Percentiles rank a stretch among this genome's conserved stretches.
These are phyloP conservation scores for Exophiala xenobiotica DNA, from an alignment of 2,329 filamentous ascomycete species.

Conservation along the genomic window DNA sequence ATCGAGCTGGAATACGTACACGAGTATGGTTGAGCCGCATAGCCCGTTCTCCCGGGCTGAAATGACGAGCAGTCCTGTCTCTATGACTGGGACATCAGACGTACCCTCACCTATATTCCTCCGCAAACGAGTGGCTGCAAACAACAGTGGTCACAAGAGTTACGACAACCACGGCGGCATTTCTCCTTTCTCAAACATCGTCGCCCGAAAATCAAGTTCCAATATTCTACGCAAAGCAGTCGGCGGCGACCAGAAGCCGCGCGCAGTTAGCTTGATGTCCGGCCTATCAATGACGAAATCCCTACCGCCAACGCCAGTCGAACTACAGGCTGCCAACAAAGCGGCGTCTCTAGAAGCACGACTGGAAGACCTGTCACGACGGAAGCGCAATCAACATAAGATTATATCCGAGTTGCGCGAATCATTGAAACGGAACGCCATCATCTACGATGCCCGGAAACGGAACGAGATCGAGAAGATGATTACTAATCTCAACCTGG, in stretches of 20 bases:
- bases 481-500: conserved; percentile 63
- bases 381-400: conserved; percentile 68
- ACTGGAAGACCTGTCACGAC: conserved; percentile 63
- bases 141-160: conserved; percentile 34
- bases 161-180: conserved; percentile 37
- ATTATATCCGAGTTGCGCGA: conserved; percentile 76
- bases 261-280: conserved; percentile 26
- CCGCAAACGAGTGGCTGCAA: conserved; percentile 36
- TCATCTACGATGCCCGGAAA: conserved; percentile 65
- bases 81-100: conserved; percentile 33
- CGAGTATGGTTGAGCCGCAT: conserved; percentile 41
- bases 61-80: conserved; percentile 31
- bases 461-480: conserved; percentile 59
- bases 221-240: conserved; percentile 26
- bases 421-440: conserved; percentile 69
- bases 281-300: conserved; percentile 50
- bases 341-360: conserved; percentile 66
- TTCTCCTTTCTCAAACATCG: conserved; percentile 26
- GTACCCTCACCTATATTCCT: conserved; percentile 40
- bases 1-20: conserved; percentile 65
- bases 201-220: conserved; percentile 23
- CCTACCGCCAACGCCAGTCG: conserved; percentile 62
- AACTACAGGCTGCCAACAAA: conserved; percentile 61
- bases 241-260: conserved; percentile 17
- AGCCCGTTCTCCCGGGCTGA: neutral